Base-by-base conservation (phyloP, 768 basidiomycete genomes). In the Termitomyces sp. region DNA sequence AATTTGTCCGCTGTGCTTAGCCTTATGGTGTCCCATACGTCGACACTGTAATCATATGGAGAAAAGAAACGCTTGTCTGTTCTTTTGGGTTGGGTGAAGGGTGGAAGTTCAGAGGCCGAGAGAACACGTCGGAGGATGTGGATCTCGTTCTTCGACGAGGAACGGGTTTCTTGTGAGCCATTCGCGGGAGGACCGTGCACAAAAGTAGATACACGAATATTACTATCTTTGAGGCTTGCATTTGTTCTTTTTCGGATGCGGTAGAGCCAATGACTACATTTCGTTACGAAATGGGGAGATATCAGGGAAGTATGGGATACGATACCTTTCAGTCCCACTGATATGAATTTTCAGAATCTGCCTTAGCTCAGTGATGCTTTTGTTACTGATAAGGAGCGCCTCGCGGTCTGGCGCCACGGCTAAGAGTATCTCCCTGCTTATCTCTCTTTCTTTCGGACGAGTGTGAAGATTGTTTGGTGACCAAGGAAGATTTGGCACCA, bases 391-490 rank as follows among this genome's bases (percentile, higher is more conserved):
- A 25, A 78, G 51, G 5, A 76, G 56, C 11, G 60, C 67, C 63
- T 77, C 75, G 46, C 76, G 74, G 58, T 77, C 76, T 0, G 76
- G 75, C 3, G 77, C 70, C 8, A 76, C 70, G 10, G 69, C 69
- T 2, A 76, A 61, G 11, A 77, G 67, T 29, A 65, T 57, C 25
- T 60, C 55, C 0, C 73, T 68, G 56, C 69, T 63, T 4, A 77
- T 66, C 15, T 69, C 63, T 42, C 70, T 73, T 56, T 78, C 76
- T 12, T 32, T 52, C 1, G 66, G 70, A 29, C 60, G 67, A 1
- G 54, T 54, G 55, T 62, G 50, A 56, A 29, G 51, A 45, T 67
- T 49, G 17, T 56, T 52, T 0, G 40, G 61, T 11, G 38, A 57
- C 11, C 61, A 60, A 46, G 64, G 51, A 14, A 63, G 36, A 36